Evolutionary conservation across 352 stramenopile species (phyloP).

Genomic region (Globisporangium abappressorium): DNA sequence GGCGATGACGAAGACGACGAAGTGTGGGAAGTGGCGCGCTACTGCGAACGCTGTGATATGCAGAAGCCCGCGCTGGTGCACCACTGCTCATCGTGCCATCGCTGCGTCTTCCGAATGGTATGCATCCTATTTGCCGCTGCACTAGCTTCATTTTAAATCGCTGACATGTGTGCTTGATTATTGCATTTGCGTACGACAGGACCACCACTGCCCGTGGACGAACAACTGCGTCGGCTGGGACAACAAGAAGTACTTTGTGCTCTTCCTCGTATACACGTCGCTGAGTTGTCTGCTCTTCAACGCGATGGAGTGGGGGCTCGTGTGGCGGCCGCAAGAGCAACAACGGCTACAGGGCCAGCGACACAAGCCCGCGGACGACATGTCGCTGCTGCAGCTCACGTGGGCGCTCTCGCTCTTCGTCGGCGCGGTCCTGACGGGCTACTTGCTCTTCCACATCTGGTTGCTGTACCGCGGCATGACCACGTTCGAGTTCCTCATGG

Average conservation of each 20-base stretch:
- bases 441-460: slow-evolving; percentile 78
- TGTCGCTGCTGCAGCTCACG: slow-evolving; percentile 36
- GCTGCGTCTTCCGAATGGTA: slow-evolving; percentile 74
- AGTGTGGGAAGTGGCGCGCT: slow-evolving; percentile 30
- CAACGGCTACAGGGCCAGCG: not conserved
- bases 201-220: slow-evolving; percentile 85
- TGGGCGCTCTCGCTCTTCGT: slow-evolving; percentile 54
- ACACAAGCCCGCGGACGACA: slow-evolving; percentile 13
- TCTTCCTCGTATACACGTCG: slow-evolving; percentile 78
- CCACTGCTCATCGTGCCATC: slow-evolving; percentile 74
- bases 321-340: slow-evolving; percentile 17
- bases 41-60: slow-evolving; percentile 76
- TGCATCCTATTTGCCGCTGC: too few relatives aligned
- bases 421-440: slow-evolving; percentile 56
- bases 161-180: too few relatives aligned
- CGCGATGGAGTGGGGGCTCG: slow-evolving; percentile 30
- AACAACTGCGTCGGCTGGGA: slow-evolving; percentile 82
- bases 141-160: too few relatives aligned
- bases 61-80: slow-evolving; percentile 59
- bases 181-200: slow-evolving; percentile 17
- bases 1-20: slow-evolving; percentile 16
- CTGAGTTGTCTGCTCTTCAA: slow-evolving; percentile 62
- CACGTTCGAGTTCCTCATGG: slow-evolving; percentile 72
- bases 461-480: slow-evolving; percentile 60
- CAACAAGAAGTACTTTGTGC: slow-evolving; percentile 85